Evolutionary conservation across 192 early-diverging fungal genomes (phyloP).

Genomic region (Mortierella antarctica): DNA sequence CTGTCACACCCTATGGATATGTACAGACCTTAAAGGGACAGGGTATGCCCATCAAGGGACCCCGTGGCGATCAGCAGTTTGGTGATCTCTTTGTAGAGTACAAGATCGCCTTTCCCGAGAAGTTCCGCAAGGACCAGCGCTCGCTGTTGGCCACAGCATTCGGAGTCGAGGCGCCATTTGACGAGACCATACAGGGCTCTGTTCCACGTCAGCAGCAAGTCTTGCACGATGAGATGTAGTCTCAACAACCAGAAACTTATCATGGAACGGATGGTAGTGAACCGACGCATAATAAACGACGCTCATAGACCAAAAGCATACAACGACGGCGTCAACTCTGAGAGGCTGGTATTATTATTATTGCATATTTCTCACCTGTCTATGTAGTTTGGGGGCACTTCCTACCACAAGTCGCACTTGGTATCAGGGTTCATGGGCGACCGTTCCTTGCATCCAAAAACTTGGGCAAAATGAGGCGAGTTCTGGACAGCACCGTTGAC

Average conservation of each 20-base stretch:
- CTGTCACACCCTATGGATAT: conserved; percentile 73
- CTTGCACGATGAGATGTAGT: conserved; percentile 48
- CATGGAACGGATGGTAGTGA: neutral
- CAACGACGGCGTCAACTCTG: neutral
- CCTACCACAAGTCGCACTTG: conserved; percentile 67
- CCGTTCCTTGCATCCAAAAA: conserved; percentile 71
- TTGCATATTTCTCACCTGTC: too few relatives aligned
- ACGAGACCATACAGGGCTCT: conserved; percentile 16
- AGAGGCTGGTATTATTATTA: too few relatives aligned
- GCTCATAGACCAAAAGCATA: neutral
- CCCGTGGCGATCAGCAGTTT: conserved; percentile 56
- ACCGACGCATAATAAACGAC: too few relatives aligned
- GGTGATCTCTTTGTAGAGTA: conserved; percentile 93
- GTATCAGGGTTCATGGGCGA: conserved; percentile 74
- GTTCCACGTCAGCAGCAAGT: conserved; percentile 16
- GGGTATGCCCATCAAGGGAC: conserved; percentile 88
- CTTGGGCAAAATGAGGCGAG: conserved; percentile 75
- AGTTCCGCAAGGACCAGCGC: conserved; percentile 27
- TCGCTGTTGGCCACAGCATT: conserved; percentile 20
- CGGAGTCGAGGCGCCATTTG: conserved; percentile 23
- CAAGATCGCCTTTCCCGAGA: conserved; percentile 80
- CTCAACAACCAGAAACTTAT: neutral
- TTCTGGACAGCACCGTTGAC: conserved; percentile 81
- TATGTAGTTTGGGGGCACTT: too few relatives aligned
- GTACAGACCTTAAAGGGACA: conserved; percentile 82